Evolutionary conservation across 2,329 filamentous ascomycete genomes (phyloP), one percentile per base, ranked within the genome.

Genomic region (Penicillium sp.): DNA sequence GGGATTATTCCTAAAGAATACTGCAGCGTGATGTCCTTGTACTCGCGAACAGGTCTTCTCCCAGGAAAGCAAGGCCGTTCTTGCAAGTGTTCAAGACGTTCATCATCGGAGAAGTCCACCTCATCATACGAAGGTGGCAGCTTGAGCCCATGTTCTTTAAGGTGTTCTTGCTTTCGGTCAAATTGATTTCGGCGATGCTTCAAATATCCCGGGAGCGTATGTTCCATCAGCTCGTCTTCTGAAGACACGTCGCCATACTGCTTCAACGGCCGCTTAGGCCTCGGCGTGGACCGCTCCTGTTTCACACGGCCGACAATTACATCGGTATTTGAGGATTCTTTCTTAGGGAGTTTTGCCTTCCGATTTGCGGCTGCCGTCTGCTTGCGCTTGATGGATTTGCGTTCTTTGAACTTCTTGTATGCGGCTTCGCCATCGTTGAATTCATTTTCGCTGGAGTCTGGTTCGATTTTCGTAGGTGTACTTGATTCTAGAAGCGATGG

Each of bases 1-100:
- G 92, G 92, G 26, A 98, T 88, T 3, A 88, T 58, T 0, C 89
- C 90, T 0, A 79, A 76, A 1, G 89, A 93, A 50, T 81, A 79
- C 10, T 77, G 75, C 15, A 96, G 71, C 30, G 77, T 70, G 32
- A 95, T 82, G 47, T 93, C 85, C 52, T 81, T 72, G 61, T 92
- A 89, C 0, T 73, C 70, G 10, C 82, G 75, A 22, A 77, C 82
- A 0, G 85, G 81, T 35, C 77, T 80, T 67, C 51, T 57, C 57
- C 52, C 74, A 60, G 66, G 64, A 36, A 96, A 84, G 1, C 75
- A 66, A 0, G 90, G 90, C 35, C 80, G 81, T 59, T 89, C 81
- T 37, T 74, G 68, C 9, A 86, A 59, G 8, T 78, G 69, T 43
- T 76, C 77, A 20, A 82, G 60, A 4, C 68, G 66, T 35, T 83